Evolutionary conservation across 306 rosid genomes (phyloP).

Genomic region (Fragaria iinumae): DNA sequence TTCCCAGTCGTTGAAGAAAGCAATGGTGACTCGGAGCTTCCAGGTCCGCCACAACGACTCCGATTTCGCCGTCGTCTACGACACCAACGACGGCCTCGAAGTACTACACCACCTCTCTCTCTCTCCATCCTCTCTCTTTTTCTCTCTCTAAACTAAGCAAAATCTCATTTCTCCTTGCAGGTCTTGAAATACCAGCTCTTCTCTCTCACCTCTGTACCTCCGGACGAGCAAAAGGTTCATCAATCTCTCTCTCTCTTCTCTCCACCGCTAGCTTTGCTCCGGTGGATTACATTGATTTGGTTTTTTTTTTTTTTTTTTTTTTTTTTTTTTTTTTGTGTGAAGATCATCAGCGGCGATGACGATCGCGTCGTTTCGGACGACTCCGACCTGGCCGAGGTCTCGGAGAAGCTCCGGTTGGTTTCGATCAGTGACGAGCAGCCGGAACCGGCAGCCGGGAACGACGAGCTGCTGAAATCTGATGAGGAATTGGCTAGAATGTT

Average conservation of each 20-base stretch:
- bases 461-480: conserved; percentile 45
- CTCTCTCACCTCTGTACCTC: conserved; percentile 69
- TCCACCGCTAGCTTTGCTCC: background rate
- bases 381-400: conserved; percentile 52
- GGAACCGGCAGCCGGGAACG: conserved; percentile 14
- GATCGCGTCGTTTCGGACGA: conserved; percentile 45
- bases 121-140: conserved; percentile 9
- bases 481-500: conserved; percentile 69
- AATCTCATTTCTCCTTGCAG: conserved; percentile 27
- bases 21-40: conserved; percentile 61
- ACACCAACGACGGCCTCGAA: conserved; percentile 74
- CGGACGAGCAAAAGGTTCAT: conserved; percentile 65
- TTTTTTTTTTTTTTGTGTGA: background rate
- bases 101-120: conserved; percentile 24
- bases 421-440: conserved; percentile 31
- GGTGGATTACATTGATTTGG: background rate
- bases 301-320: background rate
- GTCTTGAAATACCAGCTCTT: conserved; percentile 69
- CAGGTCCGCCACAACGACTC: conserved; percentile 54
- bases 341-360: conserved; percentile 47
- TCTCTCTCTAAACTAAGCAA: background rate
- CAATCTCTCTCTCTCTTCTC: conserved; percentile 1
- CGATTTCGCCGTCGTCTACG: conserved; percentile 51
- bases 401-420: conserved; percentile 60
- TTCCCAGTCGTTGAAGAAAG: background rate